Base-by-base conservation (phyloP, 176 grass and related monocot genomes). In the Cenchrus purpureus region DNA sequence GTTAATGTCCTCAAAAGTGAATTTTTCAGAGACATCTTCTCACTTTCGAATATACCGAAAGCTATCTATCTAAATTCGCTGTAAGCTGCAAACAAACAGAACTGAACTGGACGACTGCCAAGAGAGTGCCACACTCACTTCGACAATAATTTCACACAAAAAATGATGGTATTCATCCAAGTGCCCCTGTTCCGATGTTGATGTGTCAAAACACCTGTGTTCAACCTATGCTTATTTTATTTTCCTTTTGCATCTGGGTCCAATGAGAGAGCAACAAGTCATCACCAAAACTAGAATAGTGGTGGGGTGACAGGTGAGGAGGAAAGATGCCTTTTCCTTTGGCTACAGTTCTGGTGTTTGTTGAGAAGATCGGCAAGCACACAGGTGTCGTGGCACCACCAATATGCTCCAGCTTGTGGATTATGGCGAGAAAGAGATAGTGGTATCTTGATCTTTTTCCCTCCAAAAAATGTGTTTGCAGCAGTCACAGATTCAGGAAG, bases 201-300 rank as follows among this genome's bases (percentile, higher is more conserved):
- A 22, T 48, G 20, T 43, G 12, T 44, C 10, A 28, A 11, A 77
- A 29, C 58, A 46, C 20, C 16, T 13, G 4, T 48, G 12, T 29
- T 48, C 11, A 78, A 15, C 8, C 7, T 72, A 46, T 48, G 31
- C 7, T 43, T 48, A 55, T 44, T 57, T 55, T 57, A 4, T 20
- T 57, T 59, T 0, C 57, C 6, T 50, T 68, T 66, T 68, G 68
- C 1, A 1, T 2, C 31, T 31, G 60, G 43, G 40, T 48, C 64
- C 73, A 71, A 83, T 83, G 72, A 67, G 62, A 88, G 72, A 12
- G 31, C 79, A 71, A 88, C 79, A 77, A 60, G 44, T 83, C 72
- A 83, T 77, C 73, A 10, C 73, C 29, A 29, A 60, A 69, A 60
- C n/a, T 25, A 71, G 37, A 74, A 48, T 42, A 76, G 52, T 48